Evolutionary conservation across 2,329 filamentous ascomycete species (phyloP).

Genomic region (Fusarium sp.): DNA sequence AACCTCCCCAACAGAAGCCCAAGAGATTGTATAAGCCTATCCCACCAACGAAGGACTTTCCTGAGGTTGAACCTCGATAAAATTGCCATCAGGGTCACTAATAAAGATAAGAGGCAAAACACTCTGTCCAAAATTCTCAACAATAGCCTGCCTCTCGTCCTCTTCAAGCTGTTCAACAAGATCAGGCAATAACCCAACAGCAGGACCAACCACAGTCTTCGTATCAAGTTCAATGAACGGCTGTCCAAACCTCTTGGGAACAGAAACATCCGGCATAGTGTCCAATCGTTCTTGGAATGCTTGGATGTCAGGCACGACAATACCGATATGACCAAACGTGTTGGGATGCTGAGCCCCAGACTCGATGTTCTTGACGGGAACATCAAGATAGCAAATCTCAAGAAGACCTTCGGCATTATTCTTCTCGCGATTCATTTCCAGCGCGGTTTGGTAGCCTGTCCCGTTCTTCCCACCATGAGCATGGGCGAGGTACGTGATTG

Average conservation of each 20-base stretch:
- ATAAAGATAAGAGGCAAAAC: neutral
- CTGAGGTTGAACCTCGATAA: constrained; percentile 13
- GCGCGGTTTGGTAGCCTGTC: constrained; percentile 3
- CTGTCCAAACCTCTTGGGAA: constrained; percentile 6
- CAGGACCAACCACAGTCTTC: neutral
- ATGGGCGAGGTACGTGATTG: constrained; percentile 7
- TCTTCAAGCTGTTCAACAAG: neutral
- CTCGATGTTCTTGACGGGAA: neutral
- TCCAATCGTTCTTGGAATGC: constrained; percentile 1
- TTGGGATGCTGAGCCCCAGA: neutral
- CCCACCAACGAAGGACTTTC: neutral
- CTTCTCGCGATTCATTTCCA: constrained; percentile 9
- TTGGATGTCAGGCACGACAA: constrained; percentile 3
- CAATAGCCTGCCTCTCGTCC: constrained; percentile 4
- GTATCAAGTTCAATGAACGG: neutral
- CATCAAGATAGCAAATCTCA: neutral
- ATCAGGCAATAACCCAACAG: neutral
- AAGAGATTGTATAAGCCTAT: neutral
- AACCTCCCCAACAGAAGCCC: neutral
- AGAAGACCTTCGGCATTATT: constrained; percentile 10
- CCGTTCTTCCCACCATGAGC: neutral
- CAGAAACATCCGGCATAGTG: neutral
- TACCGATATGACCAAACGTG: constrained; percentile 3
- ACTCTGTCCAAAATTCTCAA: neutral
- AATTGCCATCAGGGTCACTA: constrained; percentile 12